These are phyloP conservation scores for Heimioporus punctisporus DNA, from an alignment of 1,284 basidiomycete species.

Conservation along the genomic window DNA sequence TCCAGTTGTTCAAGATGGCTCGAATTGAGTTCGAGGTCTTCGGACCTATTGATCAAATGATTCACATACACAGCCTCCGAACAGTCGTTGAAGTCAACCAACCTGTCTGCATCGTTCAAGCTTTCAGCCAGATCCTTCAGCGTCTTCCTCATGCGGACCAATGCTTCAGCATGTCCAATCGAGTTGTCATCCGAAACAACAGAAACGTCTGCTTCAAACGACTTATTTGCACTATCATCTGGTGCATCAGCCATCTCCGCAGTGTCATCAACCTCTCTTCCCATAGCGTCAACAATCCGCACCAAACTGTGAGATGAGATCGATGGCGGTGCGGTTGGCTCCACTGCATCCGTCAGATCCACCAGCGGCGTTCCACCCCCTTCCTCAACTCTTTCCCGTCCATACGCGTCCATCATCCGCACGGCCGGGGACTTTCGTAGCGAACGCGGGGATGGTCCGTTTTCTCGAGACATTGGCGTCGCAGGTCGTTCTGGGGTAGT, in stretches of 20 bases:
- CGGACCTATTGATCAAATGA: constrained; percentile 30
- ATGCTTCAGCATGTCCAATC: constrained; percentile 49
- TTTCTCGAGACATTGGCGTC: constrained; percentile 23
- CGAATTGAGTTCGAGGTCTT: constrained; percentile 40
- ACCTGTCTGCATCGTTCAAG: constrained; percentile 60
- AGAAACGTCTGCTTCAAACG: constrained; percentile 29
- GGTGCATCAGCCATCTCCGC: constrained; percentile 30
- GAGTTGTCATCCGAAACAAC: constrained; percentile 31
- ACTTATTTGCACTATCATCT: constrained; percentile 14
- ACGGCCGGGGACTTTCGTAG: constrained; percentile 50
- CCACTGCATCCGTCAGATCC: constrained; percentile 14
- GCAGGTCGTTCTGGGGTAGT: constrained; percentile 18
- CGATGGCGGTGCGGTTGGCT: constrained; percentile 9
- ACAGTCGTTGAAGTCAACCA: constrained; percentile 12
- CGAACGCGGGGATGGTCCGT: constrained; percentile 36
- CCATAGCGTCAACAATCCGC: constrained; percentile 71
- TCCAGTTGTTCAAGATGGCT: constrained; percentile 53
- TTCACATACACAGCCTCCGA: constrained; percentile 10
- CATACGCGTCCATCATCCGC: constrained; percentile 62
- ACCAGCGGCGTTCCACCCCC: not conserved
- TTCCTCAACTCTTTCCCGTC: constrained; percentile 38
- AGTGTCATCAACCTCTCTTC: constrained; percentile 49
- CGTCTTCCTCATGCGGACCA: constrained; percentile 56
- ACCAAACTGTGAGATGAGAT: constrained; percentile 46
- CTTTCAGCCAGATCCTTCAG: constrained; percentile 56